These are phyloP conservation scores for Pseudogymnoascus sp. DNA, from an alignment of 2,329 filamentous ascomycete genomes.

Conservation along the genomic window DNA sequence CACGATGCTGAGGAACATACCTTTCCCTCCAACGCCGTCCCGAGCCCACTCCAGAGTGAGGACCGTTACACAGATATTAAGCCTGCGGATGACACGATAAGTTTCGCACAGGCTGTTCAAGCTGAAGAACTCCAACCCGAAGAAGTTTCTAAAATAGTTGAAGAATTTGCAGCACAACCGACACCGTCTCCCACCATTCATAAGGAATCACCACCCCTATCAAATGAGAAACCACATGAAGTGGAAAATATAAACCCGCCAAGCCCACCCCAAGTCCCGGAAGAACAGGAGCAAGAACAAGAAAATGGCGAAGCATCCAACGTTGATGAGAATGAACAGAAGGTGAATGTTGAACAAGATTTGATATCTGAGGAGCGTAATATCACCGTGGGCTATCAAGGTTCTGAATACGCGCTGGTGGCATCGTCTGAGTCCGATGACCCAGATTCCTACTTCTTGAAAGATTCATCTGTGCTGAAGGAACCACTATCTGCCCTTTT, in stretches of 20 bases:
- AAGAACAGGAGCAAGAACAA: not conserved
- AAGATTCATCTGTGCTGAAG: conserved; percentile 48
- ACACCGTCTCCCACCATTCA: not conserved
- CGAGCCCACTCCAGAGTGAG: conserved; percentile 4
- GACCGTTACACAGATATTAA: not conserved
- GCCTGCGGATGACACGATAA: not conserved
- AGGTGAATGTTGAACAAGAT: not conserved
- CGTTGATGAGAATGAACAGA: not conserved
- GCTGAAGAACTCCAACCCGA: not conserved
- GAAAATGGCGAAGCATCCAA: not conserved
- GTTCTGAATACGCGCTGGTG: conserved; percentile 52
- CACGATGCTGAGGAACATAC: not conserved
- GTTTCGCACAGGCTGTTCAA: not conserved
- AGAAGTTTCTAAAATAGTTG: conserved; percentile 2
- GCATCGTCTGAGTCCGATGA: conserved; percentile 47
- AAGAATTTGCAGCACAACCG: conserved; percentile 5
- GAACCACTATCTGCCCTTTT: conserved; percentile 51
- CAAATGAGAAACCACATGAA: not conserved
- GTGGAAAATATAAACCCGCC: not conserved
- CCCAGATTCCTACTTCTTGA: conserved; percentile 50
- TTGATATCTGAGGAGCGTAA: conserved; percentile 29
- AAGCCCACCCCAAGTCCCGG: not conserved
- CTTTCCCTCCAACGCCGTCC: not conserved
- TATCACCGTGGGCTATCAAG: conserved; percentile 50
- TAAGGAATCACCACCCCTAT: not conserved